These are phyloP conservation scores for Fusarium foetens DNA, from an alignment of 2,329 filamentous ascomycete genomes.

Conservation along the genomic window DNA sequence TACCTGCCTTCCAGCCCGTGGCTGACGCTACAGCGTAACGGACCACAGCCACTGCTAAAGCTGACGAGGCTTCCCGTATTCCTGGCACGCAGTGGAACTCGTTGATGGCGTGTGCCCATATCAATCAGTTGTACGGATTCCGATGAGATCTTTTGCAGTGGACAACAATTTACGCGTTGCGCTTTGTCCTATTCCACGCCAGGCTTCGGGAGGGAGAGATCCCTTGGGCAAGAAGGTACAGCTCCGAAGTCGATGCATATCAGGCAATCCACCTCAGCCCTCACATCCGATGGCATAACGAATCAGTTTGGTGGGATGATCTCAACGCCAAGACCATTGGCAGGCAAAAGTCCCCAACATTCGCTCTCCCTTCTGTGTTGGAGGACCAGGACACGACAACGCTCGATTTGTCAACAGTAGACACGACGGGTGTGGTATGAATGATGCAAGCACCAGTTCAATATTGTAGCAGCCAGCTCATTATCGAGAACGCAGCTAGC, in stretches of 20 bases:
- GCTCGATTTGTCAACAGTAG: neutral
- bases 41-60: slow-evolving; percentile 25
- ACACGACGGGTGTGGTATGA: neutral
- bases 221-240: neutral
- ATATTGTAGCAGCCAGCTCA: neutral
- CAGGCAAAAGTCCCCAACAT: neutral
- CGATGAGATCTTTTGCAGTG: neutral
- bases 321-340: neutral
- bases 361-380: neutral
- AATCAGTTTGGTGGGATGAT: neutral
- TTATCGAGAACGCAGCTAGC: neutral
- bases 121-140: neutral
- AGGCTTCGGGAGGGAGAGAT: neutral
- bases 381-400: neutral
- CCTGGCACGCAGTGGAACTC: slow-evolving; percentile 10
- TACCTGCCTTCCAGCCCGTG: neutral
- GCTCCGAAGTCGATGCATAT: neutral
- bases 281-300: neutral
- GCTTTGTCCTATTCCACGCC: neutral
- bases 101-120: neutral
- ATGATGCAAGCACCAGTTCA: neutral
- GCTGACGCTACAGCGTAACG: slow-evolving; percentile 20
- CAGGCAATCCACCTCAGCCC: neutral
- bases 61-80: slow-evolving; percentile 37
- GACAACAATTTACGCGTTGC: neutral